These are phyloP conservation scores for Ascochyta koolunga DNA, from an alignment of 2,329 filamentous ascomycete genomes.

Conservation along the genomic window DNA sequence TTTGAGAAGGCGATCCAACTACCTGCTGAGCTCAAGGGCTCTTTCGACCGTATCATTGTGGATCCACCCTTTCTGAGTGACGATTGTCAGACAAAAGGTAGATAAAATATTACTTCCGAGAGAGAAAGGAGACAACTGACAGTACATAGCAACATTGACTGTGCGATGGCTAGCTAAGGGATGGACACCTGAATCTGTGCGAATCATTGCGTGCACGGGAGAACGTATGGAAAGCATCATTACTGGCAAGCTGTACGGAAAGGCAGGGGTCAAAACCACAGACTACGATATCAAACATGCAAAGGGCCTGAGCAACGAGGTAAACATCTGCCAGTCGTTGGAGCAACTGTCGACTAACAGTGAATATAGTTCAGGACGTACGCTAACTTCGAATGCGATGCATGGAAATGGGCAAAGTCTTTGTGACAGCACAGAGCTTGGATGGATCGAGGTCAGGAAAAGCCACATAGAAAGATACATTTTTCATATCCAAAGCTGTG, in stretches of 20 bases:
- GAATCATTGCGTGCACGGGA: conserved; percentile 74
- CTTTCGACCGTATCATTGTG: conserved; percentile 71
- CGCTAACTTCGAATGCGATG: conserved; percentile 72
- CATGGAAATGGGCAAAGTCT: conserved; percentile 46
- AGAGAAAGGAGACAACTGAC: conserved; percentile 10
- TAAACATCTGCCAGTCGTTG: neutral
- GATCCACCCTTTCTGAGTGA: conserved; percentile 82
- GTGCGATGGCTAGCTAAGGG: conserved; percentile 72
- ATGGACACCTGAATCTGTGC: conserved; percentile 46
- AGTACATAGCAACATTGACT: conserved; percentile 69
- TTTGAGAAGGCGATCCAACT: conserved; percentile 71
- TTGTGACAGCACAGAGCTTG: neutral
- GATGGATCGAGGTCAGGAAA: neutral
- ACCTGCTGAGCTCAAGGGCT: conserved; percentile 66
- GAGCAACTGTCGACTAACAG: neutral
- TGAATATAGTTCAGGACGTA: conserved; percentile 70
- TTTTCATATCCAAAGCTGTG: neutral
- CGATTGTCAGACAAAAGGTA: conserved; percentile 81
- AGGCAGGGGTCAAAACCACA: conserved; percentile 67
- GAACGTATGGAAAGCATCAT: conserved; percentile 74
- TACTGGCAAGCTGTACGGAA: conserved; percentile 66
- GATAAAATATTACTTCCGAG: neutral
- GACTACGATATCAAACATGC: conserved; percentile 72
- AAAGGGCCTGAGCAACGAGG: conserved; percentile 76
- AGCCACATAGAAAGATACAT: neutral